phyloP scores from a whole-genome alignment of 2,329 filamentous ascomycete genomes.

The Clonostachys byssicola region DNA sequence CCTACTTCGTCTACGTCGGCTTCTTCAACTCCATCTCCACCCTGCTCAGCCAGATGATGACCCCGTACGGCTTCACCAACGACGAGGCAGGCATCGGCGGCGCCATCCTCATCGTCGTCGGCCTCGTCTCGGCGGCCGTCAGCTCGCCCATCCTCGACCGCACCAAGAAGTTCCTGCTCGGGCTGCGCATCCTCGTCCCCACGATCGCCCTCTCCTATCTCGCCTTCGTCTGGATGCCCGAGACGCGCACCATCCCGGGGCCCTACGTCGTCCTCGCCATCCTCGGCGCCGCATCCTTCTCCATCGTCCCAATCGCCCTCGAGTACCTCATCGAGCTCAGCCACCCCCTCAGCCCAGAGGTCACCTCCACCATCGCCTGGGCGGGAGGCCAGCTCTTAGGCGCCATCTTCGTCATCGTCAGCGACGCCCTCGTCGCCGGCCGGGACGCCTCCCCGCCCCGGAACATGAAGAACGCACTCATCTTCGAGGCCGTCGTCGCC shows the following conservation, averaged over 20 bases:
- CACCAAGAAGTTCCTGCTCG: slow-evolving; percentile 72
- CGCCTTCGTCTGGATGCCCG: slow-evolving; percentile 73
- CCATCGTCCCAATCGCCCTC: slow-evolving; percentile 75
- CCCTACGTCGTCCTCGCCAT: slow-evolving; percentile 73
- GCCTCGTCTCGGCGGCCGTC: slow-evolving; percentile 73
- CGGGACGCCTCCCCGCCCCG: slow-evolving; percentile 50
- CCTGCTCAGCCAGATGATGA: slow-evolving; percentile 84
- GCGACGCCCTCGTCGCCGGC: slow-evolving; percentile 66
- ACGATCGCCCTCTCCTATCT: slow-evolving; percentile 72
- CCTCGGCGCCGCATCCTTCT: slow-evolving; percentile 77
- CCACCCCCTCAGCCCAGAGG: slow-evolving; percentile 81
- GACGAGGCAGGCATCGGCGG: slow-evolving; percentile 86
- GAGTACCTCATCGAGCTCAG: slow-evolving; percentile 87
- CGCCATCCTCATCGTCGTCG: slow-evolving; percentile 83
- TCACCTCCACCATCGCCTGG: slow-evolving; percentile 83
- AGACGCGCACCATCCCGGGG: slow-evolving; percentile 54
- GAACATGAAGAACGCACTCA: slow-evolving; percentile 71
- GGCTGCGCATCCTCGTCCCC: slow-evolving; percentile 72
- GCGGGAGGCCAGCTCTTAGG: slow-evolving; percentile 81
- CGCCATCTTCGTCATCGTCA: slow-evolving; percentile 77
- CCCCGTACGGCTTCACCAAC: slow-evolving; percentile 80
- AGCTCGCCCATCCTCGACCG: slow-evolving; percentile 79
- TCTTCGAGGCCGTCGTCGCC: slow-evolving; percentile 75
- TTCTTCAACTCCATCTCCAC: slow-evolving; percentile 92
- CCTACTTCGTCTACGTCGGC: slow-evolving; percentile 82